phyloP scores from a whole-genome alignment of 345 rosid species.

The Eucalyptus albens region DNA sequence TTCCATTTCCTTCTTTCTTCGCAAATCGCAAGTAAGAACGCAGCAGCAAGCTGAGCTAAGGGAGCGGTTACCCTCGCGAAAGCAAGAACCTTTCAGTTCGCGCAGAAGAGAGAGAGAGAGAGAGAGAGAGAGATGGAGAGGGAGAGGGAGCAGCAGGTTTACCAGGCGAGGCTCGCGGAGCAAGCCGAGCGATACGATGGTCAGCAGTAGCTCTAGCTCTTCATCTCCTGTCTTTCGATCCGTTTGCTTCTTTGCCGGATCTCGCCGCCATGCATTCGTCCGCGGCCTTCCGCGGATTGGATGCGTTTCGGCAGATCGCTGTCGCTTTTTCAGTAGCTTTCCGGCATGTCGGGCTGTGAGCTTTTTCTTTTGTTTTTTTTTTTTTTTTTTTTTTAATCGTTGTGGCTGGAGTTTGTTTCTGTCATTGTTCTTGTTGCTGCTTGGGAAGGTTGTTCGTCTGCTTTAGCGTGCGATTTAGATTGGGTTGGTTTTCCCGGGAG shows the following conservation, averaged over 20 bases:
- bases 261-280: not conserved
- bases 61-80: not conserved
- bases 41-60: not conserved
- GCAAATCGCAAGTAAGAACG: not conserved
- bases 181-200: constrained; percentile 95
- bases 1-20: not conserved
- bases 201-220: not conserved
- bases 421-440: not conserved
- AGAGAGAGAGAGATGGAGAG: constrained; percentile 40
- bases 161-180: constrained; percentile 84
- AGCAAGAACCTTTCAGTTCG: not conserved
- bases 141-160: constrained; percentile 75
- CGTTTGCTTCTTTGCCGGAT: not conserved
- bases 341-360: not conserved
- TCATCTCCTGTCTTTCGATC: not conserved
- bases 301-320: not conserved
- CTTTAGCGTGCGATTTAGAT: not conserved
- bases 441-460: not conserved
- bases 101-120: not conserved
- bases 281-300: not conserved
- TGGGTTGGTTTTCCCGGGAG: not conserved
- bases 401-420: not conserved
- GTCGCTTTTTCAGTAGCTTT: not conserved
- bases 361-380: not conserved
- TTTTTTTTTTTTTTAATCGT: no score